Conservation (phyloP, 805 yeast species). For the Candida stauntonica region DNA sequence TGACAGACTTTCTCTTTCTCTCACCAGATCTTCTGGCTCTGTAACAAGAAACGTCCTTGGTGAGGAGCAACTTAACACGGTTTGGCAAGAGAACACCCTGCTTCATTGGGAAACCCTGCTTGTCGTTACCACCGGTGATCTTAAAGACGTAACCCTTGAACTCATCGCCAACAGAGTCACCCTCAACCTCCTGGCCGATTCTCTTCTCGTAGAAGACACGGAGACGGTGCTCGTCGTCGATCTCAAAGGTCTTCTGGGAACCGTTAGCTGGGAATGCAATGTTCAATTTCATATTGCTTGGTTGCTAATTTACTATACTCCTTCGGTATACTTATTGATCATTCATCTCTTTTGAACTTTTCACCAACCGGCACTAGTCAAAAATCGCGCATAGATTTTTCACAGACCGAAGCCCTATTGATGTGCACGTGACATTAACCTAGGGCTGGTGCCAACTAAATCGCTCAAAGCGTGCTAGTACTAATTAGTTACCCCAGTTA, state of each 20-base stretch:
- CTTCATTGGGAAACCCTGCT: slow-evolving; percentile 99
- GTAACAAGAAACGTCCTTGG: slow-evolving; percentile 97
- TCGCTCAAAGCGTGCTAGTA: no score
- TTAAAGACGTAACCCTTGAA: slow-evolving; percentile 98
- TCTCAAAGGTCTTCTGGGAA: slow-evolving; percentile 96
- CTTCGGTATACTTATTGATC: no score
- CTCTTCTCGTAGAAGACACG: slow-evolving; percentile 99
- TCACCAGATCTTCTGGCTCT: slow-evolving; percentile 99
- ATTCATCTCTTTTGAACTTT: background rate
- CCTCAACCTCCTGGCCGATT: slow-evolving; percentile 99
- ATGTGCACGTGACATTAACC: background rate
- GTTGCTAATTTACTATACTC: no score
- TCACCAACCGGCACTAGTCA: background rate
- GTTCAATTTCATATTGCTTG: slow-evolving; percentile 68
- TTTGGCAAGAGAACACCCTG: slow-evolving; percentile 99
- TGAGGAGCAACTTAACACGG: slow-evolving; percentile 94
- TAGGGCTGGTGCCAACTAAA: no score
- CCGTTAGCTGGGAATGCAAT: slow-evolving; percentile 99
- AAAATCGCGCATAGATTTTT: background rate
- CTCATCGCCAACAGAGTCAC: slow-evolving; percentile 97
- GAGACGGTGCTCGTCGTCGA: slow-evolving; percentile 98
- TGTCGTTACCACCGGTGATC: slow-evolving; percentile 99
- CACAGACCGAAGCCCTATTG: background rate
- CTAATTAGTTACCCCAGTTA: no score
- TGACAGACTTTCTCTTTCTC: slow-evolving; percentile 99